phyloP scores from a whole-genome alignment of 129 eudicot genomes.

The Cynara cardunculus region DNA sequence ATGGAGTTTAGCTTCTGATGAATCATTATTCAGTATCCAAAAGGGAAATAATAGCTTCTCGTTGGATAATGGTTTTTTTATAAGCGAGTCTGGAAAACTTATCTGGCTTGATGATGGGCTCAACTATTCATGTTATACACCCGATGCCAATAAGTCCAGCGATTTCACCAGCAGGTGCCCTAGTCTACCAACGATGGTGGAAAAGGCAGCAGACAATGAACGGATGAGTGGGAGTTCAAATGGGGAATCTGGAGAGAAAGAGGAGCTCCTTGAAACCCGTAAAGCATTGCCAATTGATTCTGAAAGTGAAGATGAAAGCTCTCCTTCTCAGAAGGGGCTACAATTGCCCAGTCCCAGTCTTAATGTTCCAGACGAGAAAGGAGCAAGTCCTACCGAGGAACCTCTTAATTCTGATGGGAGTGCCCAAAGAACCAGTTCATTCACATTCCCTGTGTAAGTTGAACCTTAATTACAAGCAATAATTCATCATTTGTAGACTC shows the following conservation, averaged over 20 bases:
- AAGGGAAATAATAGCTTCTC: slow-evolving; percentile 65
- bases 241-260: slow-evolving; percentile 16
- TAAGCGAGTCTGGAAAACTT: slow-evolving; percentile 49
- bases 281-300: slow-evolving; percentile 6
- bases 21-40: slow-evolving; percentile 77
- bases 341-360: background rate
- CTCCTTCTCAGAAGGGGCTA: background rate
- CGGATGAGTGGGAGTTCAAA: slow-evolving; percentile 27
- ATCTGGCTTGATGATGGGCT: slow-evolving; percentile 40
- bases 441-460: slow-evolving; percentile 73
- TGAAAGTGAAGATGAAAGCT: slow-evolving; percentile 15
- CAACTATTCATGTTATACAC: slow-evolving; percentile 17
- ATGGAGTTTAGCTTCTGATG: slow-evolving; percentile 75
- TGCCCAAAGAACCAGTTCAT: slow-evolving; percentile 46
- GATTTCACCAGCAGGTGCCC: slow-evolving; percentile 19
- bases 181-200: slow-evolving; percentile 38
- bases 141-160: slow-evolving; percentile 15
- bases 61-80: slow-evolving; percentile 31
- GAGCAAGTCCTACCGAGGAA: background rate
- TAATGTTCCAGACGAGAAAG: slow-evolving; percentile 18
- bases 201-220: slow-evolving; percentile 34
- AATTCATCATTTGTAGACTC: background rate
- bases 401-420: slow-evolving; percentile 40
- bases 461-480: background rate
- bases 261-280: slow-evolving; percentile 16